Percentiles rank a stretch among this genome's conserved stretches.
Evolutionary conservation across 192 early-diverging fungal genomes (phyloP).

Genomic region (Oehlia diaphana): DNA sequence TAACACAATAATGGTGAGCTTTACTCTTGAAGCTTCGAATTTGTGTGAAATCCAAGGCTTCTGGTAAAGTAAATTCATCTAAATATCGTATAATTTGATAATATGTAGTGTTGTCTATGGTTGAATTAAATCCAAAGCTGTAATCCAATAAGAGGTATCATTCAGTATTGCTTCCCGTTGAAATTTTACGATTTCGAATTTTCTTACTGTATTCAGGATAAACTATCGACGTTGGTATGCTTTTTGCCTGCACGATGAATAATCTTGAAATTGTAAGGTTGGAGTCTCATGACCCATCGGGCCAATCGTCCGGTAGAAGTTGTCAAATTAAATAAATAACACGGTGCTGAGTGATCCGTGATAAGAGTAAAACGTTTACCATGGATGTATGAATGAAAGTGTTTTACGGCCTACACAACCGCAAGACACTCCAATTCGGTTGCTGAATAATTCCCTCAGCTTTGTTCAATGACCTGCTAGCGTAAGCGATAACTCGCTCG

Average conservation of each 20-base stretch:
- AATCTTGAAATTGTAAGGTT: not conserved
- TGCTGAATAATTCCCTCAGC: not conserved
- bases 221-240: not conserved
- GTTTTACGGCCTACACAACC: constrained; percentile 22
- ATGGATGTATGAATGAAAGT: constrained; percentile 34
- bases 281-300: not conserved
- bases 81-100: no score
- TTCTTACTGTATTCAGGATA: no score
- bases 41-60: no score
- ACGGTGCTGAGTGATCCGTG: not conserved
- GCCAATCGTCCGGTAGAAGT: not conserved
- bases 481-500: not conserved
- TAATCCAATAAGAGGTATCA: no score
- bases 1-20: no score
- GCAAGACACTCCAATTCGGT: constrained; percentile 8
- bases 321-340: not conserved
- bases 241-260: not conserved
- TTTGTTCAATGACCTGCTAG: not conserved
- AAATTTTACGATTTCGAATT: no score
- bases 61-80: no score
- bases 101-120: no score
- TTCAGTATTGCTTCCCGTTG: no score
- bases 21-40: no score
- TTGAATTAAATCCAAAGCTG: no score
- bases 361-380: not conserved